Conservation (phyloP, 352 stramenopile species). For the Globisporangium middletonii region DNA sequence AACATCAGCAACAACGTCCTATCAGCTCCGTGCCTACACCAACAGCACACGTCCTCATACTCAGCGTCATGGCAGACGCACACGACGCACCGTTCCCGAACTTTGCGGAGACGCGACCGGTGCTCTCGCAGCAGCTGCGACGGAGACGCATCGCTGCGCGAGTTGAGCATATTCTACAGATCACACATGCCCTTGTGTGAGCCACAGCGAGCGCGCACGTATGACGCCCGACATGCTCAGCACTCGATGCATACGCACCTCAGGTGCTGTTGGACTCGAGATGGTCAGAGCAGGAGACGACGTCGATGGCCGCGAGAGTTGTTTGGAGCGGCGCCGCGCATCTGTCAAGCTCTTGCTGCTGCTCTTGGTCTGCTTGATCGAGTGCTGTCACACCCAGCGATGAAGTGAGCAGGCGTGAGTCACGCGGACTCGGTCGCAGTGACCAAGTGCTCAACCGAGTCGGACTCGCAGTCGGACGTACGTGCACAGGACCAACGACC, state of each 20-base stretch:
- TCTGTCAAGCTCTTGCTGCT: neutral
- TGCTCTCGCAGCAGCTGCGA: conserved; percentile 65
- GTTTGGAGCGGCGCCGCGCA: neutral
- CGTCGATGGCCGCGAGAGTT: neutral
- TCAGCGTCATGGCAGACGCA: neutral
- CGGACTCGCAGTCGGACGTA: neutral
- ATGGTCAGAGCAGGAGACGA: neutral
- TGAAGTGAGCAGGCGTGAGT: neutral
- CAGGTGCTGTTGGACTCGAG: neutral
- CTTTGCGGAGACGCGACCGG: conserved; percentile 46
- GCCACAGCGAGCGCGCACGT: neutral
- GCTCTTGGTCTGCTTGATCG: conserved; percentile 1
- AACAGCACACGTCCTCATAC: neutral
- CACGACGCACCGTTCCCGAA: conserved; percentile 34
- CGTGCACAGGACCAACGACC: conserved; percentile 3
- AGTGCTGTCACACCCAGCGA: neutral
- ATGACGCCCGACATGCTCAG: neutral
- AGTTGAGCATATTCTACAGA: conserved; percentile 60
- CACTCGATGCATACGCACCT: neutral
- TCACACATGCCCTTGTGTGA: neutral
- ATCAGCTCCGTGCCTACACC: neutral
- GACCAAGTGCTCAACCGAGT: neutral
- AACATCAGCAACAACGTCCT: neutral
- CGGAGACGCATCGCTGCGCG: conserved; percentile 45
- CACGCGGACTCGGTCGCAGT: too few species aligned